Conservation (phyloP, 1,284 basidiomycete species). For the Pseudozyma thailandica region DNA sequence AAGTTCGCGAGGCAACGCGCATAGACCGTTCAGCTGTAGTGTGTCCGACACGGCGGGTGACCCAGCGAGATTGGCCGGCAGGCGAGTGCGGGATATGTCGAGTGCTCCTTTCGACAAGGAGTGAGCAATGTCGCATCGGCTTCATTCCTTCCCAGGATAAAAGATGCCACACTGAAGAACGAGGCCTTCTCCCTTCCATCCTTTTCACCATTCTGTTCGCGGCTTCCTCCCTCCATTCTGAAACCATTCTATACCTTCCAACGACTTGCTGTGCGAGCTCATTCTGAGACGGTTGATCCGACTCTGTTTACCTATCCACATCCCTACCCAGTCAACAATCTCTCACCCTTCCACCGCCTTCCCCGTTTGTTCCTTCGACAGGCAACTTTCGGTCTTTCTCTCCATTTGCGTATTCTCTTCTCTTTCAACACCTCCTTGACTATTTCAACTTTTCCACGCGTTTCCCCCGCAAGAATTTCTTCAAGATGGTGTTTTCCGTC, state of each 20-base stretch:
- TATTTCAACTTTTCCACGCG: background rate
- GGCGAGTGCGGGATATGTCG: no score
- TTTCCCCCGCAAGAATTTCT: background rate
- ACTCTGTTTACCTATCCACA: background rate
- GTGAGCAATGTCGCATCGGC: no score
- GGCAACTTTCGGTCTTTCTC: conserved; percentile 10
- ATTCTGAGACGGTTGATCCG: conserved; percentile 12
- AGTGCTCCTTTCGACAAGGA: no score
- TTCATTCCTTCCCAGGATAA: no score
- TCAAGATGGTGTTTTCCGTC: conserved; percentile 18
- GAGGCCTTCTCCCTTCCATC: background rate
- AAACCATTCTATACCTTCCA: background rate
- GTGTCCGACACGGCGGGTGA: no score
- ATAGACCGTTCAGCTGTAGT: no score
- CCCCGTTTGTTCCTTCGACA: conserved; percentile 31
- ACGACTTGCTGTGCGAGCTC: conserved; percentile 25
- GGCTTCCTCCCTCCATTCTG: background rate
- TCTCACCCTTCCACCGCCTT: background rate
- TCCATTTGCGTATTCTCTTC: background rate
- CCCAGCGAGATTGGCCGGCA: no score
- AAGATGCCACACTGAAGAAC: no score
- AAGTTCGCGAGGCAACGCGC: no score
- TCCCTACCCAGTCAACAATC: no score
- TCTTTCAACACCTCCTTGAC: background rate
- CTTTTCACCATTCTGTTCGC: background rate